Percentiles rank a stretch among this genome's conserved stretches.
Conservation (phyloP, 1,284 basidiomycete genomes). For the Puccinia novopanici region DNA sequence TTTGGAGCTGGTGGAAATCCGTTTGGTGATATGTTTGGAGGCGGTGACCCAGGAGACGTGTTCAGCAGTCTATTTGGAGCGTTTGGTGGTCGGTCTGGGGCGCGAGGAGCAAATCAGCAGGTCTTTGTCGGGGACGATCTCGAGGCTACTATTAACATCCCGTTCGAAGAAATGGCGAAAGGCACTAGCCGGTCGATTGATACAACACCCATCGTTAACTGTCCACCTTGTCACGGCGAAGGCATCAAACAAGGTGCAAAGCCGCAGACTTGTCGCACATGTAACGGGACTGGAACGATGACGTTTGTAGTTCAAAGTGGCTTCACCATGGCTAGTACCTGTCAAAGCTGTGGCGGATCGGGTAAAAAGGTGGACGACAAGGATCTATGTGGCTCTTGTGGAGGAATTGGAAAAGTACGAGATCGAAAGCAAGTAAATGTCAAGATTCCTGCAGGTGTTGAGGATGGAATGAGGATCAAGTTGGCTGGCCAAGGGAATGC, state of each 20-base stretch:
- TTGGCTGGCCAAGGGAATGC: slow-evolving; percentile 82
- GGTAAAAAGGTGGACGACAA: slow-evolving; percentile 78
- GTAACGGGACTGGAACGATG: slow-evolving; percentile 82
- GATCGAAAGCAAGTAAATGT: slow-evolving; percentile 76
- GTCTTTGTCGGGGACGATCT: slow-evolving; percentile 72
- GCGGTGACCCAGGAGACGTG: slow-evolving; percentile 69
- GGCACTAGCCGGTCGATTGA: slow-evolving; percentile 78
- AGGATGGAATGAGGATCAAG: slow-evolving; percentile 93
- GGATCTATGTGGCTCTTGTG: slow-evolving; percentile 77
- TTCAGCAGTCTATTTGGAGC: slow-evolving; percentile 65
- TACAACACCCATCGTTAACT: slow-evolving; percentile 80
- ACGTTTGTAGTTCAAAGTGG: slow-evolving; percentile 91
- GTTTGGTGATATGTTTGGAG: slow-evolving; percentile 62
- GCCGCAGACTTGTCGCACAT: slow-evolving; percentile 75
- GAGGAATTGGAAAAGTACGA: slow-evolving; percentile 84
- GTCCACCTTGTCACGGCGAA: slow-evolving; percentile 78
- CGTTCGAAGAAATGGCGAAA: slow-evolving; percentile 90
- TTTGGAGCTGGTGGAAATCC: slow-evolving; percentile 64
- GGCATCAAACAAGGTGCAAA: slow-evolving; percentile 87
- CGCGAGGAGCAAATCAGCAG: slow-evolving; percentile 51
- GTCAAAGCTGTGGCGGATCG: slow-evolving; percentile 77
- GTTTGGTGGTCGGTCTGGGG: slow-evolving; percentile 62
- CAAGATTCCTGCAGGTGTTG: slow-evolving; percentile 77
- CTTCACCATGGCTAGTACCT: slow-evolving; percentile 96
- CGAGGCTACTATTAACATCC: slow-evolving; percentile 74